phyloP scores from a whole-genome alignment of 139 green algal species.

The Chlorella sorokiniana region DNA sequence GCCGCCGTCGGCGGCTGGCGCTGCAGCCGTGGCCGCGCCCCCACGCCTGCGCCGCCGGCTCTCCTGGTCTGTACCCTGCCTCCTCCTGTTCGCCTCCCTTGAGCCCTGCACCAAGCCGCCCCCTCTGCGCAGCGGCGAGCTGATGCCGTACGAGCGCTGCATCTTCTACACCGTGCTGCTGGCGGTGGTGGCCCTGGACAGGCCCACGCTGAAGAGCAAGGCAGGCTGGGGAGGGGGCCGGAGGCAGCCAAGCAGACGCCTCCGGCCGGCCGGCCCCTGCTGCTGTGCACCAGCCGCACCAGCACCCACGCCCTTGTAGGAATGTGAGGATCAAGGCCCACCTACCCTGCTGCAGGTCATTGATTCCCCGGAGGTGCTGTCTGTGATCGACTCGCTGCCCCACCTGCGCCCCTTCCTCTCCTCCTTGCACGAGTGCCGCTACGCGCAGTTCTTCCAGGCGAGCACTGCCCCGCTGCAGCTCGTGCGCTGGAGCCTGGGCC shows the following conservation, averaged over 20 bases:
- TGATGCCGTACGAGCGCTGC: slow-evolving; percentile 88
- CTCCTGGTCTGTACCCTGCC: background rate
- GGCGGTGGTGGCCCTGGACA: slow-evolving; percentile 75
- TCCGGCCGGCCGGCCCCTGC: too few relatives aligned
- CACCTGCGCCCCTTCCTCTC: slow-evolving; percentile 83
- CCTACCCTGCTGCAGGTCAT: slow-evolving; percentile 62
- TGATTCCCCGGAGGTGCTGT: slow-evolving; percentile 94
- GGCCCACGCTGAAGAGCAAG: slow-evolving; percentile 62
- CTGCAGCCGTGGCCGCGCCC: background rate
- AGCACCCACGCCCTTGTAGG: too few relatives aligned
- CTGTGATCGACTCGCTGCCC: slow-evolving; percentile 87
- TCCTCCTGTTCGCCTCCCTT: background rate
- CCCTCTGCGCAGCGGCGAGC: slow-evolving; percentile 83
- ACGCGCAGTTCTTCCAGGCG: slow-evolving; percentile 89
- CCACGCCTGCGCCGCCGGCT: background rate
- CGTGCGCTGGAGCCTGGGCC: too few relatives aligned
- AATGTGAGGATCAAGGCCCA: background rate
- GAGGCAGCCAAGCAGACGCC: background rate
- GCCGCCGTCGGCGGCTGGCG: background rate
- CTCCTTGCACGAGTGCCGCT: slow-evolving; percentile 91
- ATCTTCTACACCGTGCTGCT: slow-evolving; percentile 94
- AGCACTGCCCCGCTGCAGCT: background rate
- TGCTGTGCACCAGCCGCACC: too few relatives aligned
- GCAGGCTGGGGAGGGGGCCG: slow-evolving; percentile 22
- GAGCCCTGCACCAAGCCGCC: too few relatives aligned